phyloP scores from a whole-genome alignment of 2,329 filamentous ascomycete species.

The Zymoseptoria passerinii region DNA sequence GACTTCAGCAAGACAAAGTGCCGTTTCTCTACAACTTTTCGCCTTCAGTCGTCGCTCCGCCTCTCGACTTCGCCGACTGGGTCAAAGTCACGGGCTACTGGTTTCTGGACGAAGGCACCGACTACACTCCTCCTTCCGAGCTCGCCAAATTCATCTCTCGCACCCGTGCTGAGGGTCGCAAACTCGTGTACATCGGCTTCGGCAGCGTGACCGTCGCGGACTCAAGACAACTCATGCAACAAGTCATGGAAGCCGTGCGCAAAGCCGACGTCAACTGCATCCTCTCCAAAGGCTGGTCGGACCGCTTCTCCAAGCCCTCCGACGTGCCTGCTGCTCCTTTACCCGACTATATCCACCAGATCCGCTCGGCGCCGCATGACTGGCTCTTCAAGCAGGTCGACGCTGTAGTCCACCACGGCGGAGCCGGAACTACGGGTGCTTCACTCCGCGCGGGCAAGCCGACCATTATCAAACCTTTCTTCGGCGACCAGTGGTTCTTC shows the following conservation, averaged over 20 bases:
- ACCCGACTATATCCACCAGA: constrained; percentile 74
- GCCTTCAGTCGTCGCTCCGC: constrained; percentile 84
- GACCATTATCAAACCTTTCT: constrained; percentile 93
- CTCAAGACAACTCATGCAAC: constrained; percentile 76
- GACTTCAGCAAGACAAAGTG: constrained; percentile 94
- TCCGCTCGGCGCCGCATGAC: constrained; percentile 87
- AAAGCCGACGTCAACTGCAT: constrained; percentile 93
- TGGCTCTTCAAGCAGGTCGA: constrained; percentile 95
- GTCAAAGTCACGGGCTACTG: constrained; percentile 95
- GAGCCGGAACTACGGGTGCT: constrained; percentile 88
- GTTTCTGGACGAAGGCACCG: constrained; percentile 74
- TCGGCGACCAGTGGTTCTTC: constrained; percentile 97
- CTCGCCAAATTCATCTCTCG: constrained; percentile 74
- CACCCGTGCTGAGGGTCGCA: constrained; percentile 73
- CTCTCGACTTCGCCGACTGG: constrained; percentile 95
- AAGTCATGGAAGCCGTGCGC: constrained; percentile 83
- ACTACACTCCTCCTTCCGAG: constrained; percentile 67
- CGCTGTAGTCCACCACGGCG: constrained; percentile 88
- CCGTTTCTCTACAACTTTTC: constrained; percentile 98
- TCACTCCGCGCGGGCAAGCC: constrained; percentile 84
- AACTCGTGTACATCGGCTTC: constrained; percentile 93
- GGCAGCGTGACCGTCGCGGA: constrained; percentile 92
- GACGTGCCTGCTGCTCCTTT: constrained; percentile 57
- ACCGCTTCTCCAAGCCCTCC: constrained; percentile 56
- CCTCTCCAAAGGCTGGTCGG: constrained; percentile 93